Evolutionary conservation across 345 rosid species (phyloP).

Genomic region (Eucalyptus guilfoylei): DNA sequence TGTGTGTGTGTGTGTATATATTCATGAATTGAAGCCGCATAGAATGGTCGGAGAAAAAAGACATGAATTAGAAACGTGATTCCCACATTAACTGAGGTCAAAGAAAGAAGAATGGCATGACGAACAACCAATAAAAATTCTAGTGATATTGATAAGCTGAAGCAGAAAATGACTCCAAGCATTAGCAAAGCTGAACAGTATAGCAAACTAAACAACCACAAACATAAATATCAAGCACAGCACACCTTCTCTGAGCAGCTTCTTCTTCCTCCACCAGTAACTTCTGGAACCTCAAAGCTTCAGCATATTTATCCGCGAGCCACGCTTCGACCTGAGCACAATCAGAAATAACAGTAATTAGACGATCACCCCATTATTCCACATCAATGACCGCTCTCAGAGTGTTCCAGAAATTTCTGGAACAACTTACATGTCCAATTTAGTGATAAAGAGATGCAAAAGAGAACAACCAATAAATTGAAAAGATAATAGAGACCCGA

Average conservation of each 20-base stretch:
- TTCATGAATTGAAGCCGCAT: not conserved
- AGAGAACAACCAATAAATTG: not conserved
- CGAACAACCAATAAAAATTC: not conserved
- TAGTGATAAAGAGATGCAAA: not conserved
- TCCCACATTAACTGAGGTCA: not conserved
- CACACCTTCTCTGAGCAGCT: conserved; percentile 82
- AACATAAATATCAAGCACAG: not conserved
- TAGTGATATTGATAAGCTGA: not conserved
- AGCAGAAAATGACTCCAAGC: not conserved
- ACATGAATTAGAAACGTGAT: not conserved
- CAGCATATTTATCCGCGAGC: conserved; percentile 92
- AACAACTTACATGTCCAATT: not conserved
- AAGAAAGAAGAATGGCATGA: not conserved
- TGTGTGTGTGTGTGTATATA: no score
- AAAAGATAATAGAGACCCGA: not conserved
- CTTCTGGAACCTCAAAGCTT: conserved; percentile 89
- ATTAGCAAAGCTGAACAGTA: not conserved
- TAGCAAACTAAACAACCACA: not conserved
- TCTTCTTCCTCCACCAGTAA: conserved; percentile 95
- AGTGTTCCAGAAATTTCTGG: not conserved
- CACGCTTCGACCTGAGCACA: conserved; percentile 63
- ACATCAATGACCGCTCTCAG: not conserved
- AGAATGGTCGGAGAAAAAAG: not conserved
- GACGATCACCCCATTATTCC: not conserved
- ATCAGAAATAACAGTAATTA: not conserved